These are phyloP conservation scores for Ustilago cynodontis DNA, from an alignment of 1,284 basidiomycete genomes.

Conservation along the genomic window DNA sequence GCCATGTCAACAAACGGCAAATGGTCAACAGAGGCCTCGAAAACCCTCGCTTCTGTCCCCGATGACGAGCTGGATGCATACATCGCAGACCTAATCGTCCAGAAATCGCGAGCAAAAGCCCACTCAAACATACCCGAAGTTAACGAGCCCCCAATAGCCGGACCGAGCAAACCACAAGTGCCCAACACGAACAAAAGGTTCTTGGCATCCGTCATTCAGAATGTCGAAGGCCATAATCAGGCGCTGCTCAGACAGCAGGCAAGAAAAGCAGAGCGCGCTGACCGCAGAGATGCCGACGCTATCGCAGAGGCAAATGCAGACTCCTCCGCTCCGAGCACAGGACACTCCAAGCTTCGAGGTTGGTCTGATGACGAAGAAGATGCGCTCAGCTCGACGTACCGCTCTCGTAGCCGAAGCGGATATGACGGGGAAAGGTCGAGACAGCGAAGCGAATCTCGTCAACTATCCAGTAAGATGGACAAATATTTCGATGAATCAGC, in stretches of 20 bases:
- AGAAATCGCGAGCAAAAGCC: slow-evolving; percentile 17
- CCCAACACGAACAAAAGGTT: slow-evolving; percentile 59
- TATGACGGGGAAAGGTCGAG: background rate
- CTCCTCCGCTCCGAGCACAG: background rate
- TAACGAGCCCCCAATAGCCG: background rate
- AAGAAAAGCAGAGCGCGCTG: slow-evolving; percentile 2
- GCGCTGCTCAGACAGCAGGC: slow-evolving; percentile 37
- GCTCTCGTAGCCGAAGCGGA: background rate
- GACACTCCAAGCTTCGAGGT: slow-evolving; percentile 15
- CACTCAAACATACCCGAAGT: slow-evolving; percentile 4
- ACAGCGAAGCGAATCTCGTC: background rate
- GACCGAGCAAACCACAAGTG: slow-evolving; percentile 1
- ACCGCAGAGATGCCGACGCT: background rate
- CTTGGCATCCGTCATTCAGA: slow-evolving; percentile 48
- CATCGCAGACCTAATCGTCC: slow-evolving; percentile 45
- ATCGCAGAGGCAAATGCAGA: background rate
- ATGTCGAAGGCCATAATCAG: slow-evolving; percentile 61
- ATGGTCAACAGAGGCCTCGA: background rate
- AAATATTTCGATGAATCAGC: slow-evolving; percentile 54
- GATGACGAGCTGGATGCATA: slow-evolving; percentile 45
- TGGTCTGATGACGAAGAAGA: slow-evolving; percentile 24
- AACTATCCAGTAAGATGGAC: slow-evolving; percentile 60
- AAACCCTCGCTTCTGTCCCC: slow-evolving; percentile 16
- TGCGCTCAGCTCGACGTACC: background rate
- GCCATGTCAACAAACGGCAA: background rate